phyloP scores from a whole-genome alignment of 2,329 filamentous ascomycete genomes.

The Elsinoe arachidis region DNA sequence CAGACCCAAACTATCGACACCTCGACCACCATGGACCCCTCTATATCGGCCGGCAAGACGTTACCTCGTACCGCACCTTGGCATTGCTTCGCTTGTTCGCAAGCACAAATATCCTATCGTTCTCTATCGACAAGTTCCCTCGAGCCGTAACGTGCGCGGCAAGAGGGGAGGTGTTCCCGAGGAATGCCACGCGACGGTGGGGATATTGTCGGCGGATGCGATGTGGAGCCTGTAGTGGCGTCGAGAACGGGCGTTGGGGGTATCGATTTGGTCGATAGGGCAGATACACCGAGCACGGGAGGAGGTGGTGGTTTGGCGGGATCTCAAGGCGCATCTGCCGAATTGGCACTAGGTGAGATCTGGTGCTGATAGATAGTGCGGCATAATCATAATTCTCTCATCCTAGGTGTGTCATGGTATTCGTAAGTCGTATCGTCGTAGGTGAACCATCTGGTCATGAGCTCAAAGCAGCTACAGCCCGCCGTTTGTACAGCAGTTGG shows the following conservation, averaged over 20 bases:
- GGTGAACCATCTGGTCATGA: not conserved
- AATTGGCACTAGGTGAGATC: no score
- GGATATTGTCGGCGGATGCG: not conserved
- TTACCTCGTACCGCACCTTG: not conserved
- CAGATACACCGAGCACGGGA: no score
- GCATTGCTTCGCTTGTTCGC: not conserved
- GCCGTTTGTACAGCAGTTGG: conserved; percentile 5
- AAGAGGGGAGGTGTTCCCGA: not conserved
- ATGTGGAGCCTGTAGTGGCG: no score
- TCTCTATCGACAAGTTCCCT: not conserved
- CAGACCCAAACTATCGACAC: not conserved
- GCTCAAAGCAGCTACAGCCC: not conserved
- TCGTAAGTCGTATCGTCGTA: not conserved
- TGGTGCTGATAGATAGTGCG: not conserved
- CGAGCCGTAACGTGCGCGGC: not conserved
- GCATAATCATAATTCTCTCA: not conserved
- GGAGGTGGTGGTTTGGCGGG: no score
- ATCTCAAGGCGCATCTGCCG: no score
- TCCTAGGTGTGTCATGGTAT: not conserved
- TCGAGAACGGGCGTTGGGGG: not conserved
- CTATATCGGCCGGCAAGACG: not conserved
- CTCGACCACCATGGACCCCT: not conserved
- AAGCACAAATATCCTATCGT: not conserved
- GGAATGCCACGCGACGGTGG: not conserved
- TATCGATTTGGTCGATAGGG: not conserved